Evolutionary conservation across 2,329 filamentous ascomycete species (phyloP).

Genomic region (Diplocarpon rosae): DNA sequence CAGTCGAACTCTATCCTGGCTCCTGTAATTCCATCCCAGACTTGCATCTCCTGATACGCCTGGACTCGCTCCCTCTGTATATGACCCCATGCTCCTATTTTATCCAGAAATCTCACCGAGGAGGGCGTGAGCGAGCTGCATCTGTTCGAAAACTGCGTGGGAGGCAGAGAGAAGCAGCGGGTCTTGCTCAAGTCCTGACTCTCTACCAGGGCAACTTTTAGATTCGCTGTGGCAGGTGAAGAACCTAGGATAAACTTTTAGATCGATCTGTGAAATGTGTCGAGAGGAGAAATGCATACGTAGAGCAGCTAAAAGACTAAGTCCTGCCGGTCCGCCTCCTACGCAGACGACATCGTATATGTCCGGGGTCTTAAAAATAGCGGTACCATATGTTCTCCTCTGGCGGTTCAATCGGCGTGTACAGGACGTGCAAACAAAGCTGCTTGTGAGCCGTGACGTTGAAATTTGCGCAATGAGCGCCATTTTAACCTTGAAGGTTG

Average conservation of each 20-base stretch:
- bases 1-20: conserved; percentile 85
- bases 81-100: conserved; percentile 77
- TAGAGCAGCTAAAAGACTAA: conserved; percentile 69
- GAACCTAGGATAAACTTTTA: conserved; percentile 42
- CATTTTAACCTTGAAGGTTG: conserved; percentile 8
- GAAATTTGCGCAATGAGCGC: conserved; percentile 8
- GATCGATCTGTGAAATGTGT: no score
- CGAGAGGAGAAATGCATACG: conserved; percentile 37
- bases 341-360: conserved; percentile 29
- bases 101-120: conserved; percentile 71
- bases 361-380: conserved; percentile 12
- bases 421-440: conserved; percentile 21
- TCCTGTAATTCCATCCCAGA: conserved; percentile 90
- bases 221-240: conserved; percentile 60
- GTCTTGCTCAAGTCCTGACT: conserved; percentile 69
- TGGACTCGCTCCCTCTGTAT: conserved; percentile 65
- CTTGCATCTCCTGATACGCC: conserved; percentile 90
- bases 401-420: conserved; percentile 18
- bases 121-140: conserved; percentile 90
- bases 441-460: conserved; percentile 9
- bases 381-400: conserved; percentile 18
- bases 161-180: conserved; percentile 53
- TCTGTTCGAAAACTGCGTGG: conserved; percentile 74
- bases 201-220: conserved; percentile 84
- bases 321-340: conserved; percentile 42